These are phyloP conservation scores for Fraxinus sp. DNA, from an alignment of 305 asterid genomes.

Conservation along the genomic window DNA sequence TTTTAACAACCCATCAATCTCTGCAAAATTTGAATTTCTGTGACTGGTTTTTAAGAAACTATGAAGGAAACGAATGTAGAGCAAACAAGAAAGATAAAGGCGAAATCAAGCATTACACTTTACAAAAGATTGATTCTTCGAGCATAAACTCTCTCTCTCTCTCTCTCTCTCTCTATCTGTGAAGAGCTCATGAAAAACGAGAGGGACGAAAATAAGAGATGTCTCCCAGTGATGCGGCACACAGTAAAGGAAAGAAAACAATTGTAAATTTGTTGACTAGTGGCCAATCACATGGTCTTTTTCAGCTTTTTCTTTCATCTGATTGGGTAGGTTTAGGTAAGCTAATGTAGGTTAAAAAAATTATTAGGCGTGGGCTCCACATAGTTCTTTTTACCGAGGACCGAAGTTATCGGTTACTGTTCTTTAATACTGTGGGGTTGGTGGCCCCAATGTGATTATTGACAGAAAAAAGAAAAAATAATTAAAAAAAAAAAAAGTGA, in stretches of 20 bases:
- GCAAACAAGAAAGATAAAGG: constrained; percentile 6
- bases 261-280: not conserved
- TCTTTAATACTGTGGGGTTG: not conserved
- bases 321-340: constrained; percentile 8
- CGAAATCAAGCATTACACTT: constrained; percentile 11
- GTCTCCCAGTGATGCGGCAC: constrained; percentile 5
- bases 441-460: not conserved
- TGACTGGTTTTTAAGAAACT: not conserved
- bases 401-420: constrained; percentile 27
- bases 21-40: not conserved
- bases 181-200: constrained; percentile 41
- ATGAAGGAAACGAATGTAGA: not conserved
- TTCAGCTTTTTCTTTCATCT: not conserved
- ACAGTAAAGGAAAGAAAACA: not conserved
- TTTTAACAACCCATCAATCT: constrained; percentile 11
- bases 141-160: constrained; percentile 14
- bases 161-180: not conserved
- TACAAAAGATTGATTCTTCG: constrained; percentile 14
- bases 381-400: constrained; percentile 20
- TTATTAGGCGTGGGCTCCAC: constrained; percentile 12
- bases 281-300: not conserved
- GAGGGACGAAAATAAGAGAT: not conserved
- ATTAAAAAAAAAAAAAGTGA: not conserved
- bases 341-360: not conserved
- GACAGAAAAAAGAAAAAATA: not conserved